Conservation (phyloP, 163 green algal genomes). For the Scenedesmus sp. region DNA sequence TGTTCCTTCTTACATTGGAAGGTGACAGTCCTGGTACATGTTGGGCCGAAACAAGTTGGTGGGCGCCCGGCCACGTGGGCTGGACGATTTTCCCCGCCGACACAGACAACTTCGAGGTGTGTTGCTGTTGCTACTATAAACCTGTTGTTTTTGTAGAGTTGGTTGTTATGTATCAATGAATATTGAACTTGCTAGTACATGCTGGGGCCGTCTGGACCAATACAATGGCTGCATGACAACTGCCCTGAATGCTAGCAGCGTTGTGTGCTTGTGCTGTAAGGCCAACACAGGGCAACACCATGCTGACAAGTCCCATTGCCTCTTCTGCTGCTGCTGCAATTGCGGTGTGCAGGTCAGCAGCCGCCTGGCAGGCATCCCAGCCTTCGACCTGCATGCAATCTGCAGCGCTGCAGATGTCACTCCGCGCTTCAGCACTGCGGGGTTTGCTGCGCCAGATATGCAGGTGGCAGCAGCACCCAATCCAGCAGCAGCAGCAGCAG, state of each 20-base stretch:
- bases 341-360: conserved; percentile 7
- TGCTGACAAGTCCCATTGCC: no score
- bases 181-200: no score
- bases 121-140: no score
- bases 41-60: conserved; percentile 78
- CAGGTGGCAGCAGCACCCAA: neutral
- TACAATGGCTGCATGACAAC: no score
- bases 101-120: neutral
- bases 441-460: neutral
- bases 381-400: neutral
- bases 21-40: no score
- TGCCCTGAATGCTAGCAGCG: no score
- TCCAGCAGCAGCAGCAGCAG: neutral
- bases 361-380: neutral
- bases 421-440: neutral
- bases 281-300: no score
- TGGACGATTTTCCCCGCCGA: conserved; percentile 81
- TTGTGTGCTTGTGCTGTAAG: no score
- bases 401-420: neutral
- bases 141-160: no score
- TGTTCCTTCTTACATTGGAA: no score
- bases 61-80: conserved; percentile 79
- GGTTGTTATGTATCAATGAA: no score
- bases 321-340: neutral
- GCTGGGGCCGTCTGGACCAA: no score